A percentile compares a stretch with the other conserved stretches of the same genome.
Conservation (phyloP, 768 basidiomycete genomes). For the Macrolepiota fuliginosa region DNA sequence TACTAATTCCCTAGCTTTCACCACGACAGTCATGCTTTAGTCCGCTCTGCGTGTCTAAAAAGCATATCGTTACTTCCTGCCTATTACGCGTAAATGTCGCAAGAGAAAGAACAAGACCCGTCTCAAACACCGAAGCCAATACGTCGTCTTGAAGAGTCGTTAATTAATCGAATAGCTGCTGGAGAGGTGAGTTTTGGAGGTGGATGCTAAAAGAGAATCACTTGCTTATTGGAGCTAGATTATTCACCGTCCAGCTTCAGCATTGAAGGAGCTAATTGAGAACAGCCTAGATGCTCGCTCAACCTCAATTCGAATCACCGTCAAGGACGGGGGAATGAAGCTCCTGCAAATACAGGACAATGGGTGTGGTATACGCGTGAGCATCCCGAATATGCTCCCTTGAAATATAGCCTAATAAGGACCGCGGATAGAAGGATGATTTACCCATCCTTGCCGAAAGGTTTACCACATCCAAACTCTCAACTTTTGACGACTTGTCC, state of each 20-base stretch:
- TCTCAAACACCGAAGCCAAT: conserved; percentile 44
- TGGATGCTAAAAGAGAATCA: neutral
- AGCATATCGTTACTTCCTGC: neutral
- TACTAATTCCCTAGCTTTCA: neutral
- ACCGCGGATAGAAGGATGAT: conserved; percentile 68
- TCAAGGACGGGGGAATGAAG: conserved; percentile 96
- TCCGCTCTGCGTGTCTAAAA: neutral
- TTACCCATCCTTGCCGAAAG: conserved; percentile 89
- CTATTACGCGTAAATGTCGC: neutral
- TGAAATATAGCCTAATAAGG: neutral
- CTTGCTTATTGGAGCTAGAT: conserved; percentile 23
- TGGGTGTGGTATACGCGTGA: conserved; percentile 88
- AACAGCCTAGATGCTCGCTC: conserved; percentile 94
- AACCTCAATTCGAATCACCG: conserved; percentile 79
- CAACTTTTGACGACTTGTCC: conserved; percentile 81
- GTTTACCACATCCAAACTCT: conserved; percentile 93
- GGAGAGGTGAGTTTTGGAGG: conserved; percentile 47
- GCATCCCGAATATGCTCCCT: conserved; percentile 22
- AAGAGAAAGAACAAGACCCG: neutral
- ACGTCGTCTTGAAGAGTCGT: conserved; percentile 70
- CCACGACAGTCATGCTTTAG: neutral
- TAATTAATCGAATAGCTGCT: conserved; percentile 91
- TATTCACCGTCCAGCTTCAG: conserved; percentile 76
- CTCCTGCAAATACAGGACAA: conserved; percentile 96
- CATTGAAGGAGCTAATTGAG: conserved; percentile 93